phyloP scores from a whole-genome alignment of 768 basidiomycete species.

The Boletus pseudopeckii region DNA sequence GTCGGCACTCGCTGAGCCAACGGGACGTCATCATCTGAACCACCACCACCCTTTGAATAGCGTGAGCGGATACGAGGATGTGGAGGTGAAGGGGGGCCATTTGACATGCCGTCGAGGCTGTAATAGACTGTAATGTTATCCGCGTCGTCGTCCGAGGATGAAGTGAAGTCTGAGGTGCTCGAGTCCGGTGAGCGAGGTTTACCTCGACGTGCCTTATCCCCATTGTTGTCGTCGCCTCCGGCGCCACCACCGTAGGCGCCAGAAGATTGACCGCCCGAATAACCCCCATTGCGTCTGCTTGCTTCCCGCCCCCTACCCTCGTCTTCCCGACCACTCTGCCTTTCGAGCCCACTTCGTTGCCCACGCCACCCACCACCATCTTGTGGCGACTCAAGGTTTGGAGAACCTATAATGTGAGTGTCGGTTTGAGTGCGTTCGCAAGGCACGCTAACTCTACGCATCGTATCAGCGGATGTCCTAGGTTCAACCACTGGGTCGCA shows the following conservation, averaged over 20 bases:
- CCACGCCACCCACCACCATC: constrained; percentile 22
- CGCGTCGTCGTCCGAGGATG: constrained; percentile 45
- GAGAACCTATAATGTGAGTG: neutral
- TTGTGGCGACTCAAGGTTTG: constrained; percentile 9
- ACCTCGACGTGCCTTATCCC: constrained; percentile 34
- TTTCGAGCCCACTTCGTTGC: constrained; percentile 10
- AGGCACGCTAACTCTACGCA: constrained; percentile 12
- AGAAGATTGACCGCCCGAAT: constrained; percentile 18
- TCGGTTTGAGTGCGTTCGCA: neutral
- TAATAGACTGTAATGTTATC: constrained; percentile 42
- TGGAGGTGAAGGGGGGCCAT: constrained; percentile 18
- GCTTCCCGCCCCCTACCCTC: constrained; percentile 7
- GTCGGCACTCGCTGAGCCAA: constrained; percentile 80
- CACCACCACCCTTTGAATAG: constrained; percentile 23
- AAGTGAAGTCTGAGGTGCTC: constrained; percentile 32
- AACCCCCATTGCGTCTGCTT: constrained; percentile 11
- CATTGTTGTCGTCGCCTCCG: constrained; percentile 37
- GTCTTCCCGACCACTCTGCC: constrained; percentile 15
- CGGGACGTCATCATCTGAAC: constrained; percentile 76
- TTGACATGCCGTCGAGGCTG: constrained; percentile 38
- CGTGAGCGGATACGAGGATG: constrained; percentile 23
- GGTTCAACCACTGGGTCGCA: constrained; percentile 32
- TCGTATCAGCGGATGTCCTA: constrained; percentile 42
- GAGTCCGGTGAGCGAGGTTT: constrained; percentile 32
- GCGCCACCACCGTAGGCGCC: constrained; percentile 31